These are phyloP conservation scores for Saturnispora silvae DNA, from an alignment of 805 yeast genomes.

Conservation along the genomic window DNA sequence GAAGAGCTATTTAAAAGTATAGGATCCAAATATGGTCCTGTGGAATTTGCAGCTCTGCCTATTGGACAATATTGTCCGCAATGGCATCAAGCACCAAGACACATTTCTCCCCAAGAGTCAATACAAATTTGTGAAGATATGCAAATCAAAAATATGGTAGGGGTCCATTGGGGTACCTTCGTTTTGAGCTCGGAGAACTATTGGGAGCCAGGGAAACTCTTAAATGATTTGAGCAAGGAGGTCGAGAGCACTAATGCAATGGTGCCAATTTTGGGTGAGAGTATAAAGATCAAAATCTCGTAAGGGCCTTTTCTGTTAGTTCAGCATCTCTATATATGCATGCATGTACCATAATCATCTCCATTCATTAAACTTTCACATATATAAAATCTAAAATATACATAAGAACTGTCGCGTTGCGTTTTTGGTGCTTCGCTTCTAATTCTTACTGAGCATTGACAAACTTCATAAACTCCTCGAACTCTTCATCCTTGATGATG, in stretches of 20 bases:
- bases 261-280: constrained; percentile 71
- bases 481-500: constrained; percentile 55
- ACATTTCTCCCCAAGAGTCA: constrained; percentile 74
- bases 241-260: constrained; percentile 31
- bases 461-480: constrained; percentile 32
- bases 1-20: constrained; percentile 60
- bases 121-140: constrained; percentile 55
- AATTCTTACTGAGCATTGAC: no score
- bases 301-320: no score
- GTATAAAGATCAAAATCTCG: constrained; percentile 46
- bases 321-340: not conserved
- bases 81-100: constrained; percentile 90
- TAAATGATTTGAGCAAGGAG: constrained; percentile 41
- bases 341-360: not conserved
- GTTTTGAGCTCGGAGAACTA: constrained; percentile 81
- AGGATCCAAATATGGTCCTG: constrained; percentile 52
- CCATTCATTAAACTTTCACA: no score
- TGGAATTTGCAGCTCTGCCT: constrained; percentile 65
- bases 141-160: constrained; percentile 53
- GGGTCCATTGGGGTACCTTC: constrained; percentile 97
- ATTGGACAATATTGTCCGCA: constrained; percentile 93
- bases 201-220: constrained; percentile 62
- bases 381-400: no score
- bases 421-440: no score
- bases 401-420: no score